A percentile compares a stretch with the other conserved stretches of the same genome.
Evolutionary conservation across 345 rosid genomes (phyloP).

Genomic region (Salix arbutifolia): DNA sequence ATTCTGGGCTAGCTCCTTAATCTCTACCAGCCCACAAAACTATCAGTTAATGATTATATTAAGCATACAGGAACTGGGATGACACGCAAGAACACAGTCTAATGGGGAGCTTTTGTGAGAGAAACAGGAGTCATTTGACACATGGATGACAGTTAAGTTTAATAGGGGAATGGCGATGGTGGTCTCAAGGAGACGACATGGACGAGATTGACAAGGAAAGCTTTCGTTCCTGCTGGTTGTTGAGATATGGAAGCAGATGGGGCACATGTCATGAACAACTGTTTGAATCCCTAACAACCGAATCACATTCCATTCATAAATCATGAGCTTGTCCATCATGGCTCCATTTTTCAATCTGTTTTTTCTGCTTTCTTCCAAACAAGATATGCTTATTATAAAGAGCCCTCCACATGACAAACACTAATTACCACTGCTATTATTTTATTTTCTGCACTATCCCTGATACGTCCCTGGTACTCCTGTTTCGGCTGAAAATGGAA

Average conservation of each 20-base stretch:
- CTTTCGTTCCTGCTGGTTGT: slow-evolving; percentile 22
- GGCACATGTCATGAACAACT: slow-evolving; percentile 21
- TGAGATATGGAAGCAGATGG: slow-evolving; percentile 20
- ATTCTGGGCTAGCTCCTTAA: not conserved
- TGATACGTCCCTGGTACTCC: too few species aligned
- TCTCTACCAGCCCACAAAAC: not conserved
- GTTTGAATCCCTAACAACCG: slow-evolving; percentile 13
- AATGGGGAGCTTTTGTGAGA: too few species aligned
- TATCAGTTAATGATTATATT: not conserved
- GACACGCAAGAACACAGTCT: too few species aligned
- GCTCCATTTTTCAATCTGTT: not conserved
- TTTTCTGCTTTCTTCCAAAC: not conserved
- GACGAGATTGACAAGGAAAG: slow-evolving; percentile 18
- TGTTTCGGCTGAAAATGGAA: too few species aligned
- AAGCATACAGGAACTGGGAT: too few species aligned
- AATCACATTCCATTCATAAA: not conserved
- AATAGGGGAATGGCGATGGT: not conserved
- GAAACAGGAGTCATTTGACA: not conserved
- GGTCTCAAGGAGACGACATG: not conserved
- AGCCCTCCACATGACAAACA: too few species aligned
- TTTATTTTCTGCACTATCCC: too few species aligned
- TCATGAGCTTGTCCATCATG: slow-evolving; percentile 6
- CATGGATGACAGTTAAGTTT: not conserved
- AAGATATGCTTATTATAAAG: too few species aligned
- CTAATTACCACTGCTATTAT: too few species aligned